Percentiles rank a stretch among this genome's conserved stretches.
phyloP scores from a whole-genome alignment of 352 stramenopile genomes.

The Phytophthora quininea region DNA sequence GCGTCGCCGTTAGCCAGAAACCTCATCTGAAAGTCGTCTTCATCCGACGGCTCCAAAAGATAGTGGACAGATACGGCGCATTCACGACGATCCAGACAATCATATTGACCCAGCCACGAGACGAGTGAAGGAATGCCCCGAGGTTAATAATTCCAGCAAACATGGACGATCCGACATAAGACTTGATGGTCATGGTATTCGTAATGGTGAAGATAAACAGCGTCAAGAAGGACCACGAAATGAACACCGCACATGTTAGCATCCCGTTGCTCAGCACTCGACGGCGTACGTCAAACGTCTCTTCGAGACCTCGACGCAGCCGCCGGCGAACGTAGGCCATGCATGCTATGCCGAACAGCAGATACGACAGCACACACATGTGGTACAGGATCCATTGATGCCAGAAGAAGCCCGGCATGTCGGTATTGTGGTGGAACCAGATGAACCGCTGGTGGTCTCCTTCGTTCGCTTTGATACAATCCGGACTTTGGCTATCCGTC shows the following conservation, averaged over 20 bases:
- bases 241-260: constrained; percentile 83
- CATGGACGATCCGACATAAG: constrained; percentile 30
- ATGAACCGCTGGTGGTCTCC: constrained; percentile 62
- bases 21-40: constrained; percentile 13
- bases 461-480: constrained; percentile 27
- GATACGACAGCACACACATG: constrained; percentile 76
- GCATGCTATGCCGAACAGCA: constrained; percentile 74
- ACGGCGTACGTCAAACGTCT: constrained; percentile 86
- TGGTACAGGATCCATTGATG: constrained; percentile 87
- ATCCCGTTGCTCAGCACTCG: constrained; percentile 81
- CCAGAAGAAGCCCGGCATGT: constrained; percentile 81
- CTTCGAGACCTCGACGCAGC: constrained; percentile 73
- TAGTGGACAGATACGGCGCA: constrained; percentile 50
- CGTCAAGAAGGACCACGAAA: constrained; percentile 81
- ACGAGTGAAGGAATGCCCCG: constrained; percentile 81
- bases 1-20: constrained; percentile 18
- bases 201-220: constrained; percentile 74
- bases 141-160: constrained; percentile 75
- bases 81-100: constrained; percentile 90
- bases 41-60: constrained; percentile 30
- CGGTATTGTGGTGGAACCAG: constrained; percentile 86
- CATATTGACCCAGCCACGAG: constrained; percentile 80
- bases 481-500: constrained; percentile 20
- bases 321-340: constrained; percentile 84
- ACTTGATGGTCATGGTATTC: constrained; percentile 52